phyloP scores from a whole-genome alignment of 805 yeast species.

The Saccharomycopsis fermentans region DNA sequence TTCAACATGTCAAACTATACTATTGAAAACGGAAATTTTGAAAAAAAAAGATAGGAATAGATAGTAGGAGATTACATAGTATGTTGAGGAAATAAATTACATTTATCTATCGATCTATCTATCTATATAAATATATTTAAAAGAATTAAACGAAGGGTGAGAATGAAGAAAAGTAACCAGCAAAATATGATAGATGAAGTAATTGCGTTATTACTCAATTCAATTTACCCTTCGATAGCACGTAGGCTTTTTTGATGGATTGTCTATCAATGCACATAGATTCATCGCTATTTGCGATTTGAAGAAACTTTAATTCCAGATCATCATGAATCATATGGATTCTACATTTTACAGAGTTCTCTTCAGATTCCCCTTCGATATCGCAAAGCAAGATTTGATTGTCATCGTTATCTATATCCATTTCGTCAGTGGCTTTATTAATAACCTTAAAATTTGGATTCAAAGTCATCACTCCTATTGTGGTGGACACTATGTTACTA shows the following conservation, averaged over 20 bases:
- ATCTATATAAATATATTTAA: neutral
- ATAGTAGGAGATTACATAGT: no score
- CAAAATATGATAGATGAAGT: no score
- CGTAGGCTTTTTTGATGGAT: neutral
- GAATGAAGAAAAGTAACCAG: neutral
- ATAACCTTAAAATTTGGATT: conserved; percentile 29
- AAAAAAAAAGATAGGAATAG: no score
- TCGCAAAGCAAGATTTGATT: conserved; percentile 48
- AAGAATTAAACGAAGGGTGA: neutral
- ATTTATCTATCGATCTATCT: no score
- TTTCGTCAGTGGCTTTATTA: conserved; percentile 24
- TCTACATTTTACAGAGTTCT: conserved; percentile 36
- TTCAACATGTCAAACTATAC: no score
- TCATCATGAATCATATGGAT: neutral
- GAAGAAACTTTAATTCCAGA: neutral
- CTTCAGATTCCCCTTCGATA: conserved; percentile 80
- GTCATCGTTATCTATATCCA: conserved; percentile 1
- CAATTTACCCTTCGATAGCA: neutral
- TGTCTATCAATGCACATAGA: neutral
- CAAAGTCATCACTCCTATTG: conserved; percentile 49
- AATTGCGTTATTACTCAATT: neutral
- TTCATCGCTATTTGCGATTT: neutral
- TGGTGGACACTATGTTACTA: conserved; percentile 33
- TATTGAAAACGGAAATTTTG: no score
- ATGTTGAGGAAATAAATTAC: no score